Evolutionary conservation across 2,329 filamentous ascomycete species (phyloP).

Genomic region (Cercospora beticola): DNA sequence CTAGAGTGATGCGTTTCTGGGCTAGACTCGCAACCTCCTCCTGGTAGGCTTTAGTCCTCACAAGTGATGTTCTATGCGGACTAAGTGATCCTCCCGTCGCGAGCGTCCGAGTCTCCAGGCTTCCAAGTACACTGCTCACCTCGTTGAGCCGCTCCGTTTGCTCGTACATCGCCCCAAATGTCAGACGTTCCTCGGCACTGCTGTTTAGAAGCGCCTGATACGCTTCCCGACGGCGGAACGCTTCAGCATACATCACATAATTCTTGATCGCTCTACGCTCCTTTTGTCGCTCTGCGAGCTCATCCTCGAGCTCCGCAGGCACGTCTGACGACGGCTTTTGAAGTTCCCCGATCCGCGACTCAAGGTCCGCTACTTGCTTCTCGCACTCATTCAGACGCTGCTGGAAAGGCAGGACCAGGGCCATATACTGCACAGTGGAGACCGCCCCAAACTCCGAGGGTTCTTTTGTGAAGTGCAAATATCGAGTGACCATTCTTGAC

Average conservation of each 20-base stretch:
- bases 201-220: conserved; percentile 11
- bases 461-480: conserved; percentile 19
- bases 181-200: conserved; percentile 7
- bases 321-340: background rate
- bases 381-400: background rate
- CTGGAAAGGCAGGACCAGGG: conserved; percentile 1
- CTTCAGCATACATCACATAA: background rate
- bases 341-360: background rate
- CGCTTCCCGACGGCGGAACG: conserved; percentile 1
- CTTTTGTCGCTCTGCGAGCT: background rate
- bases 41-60: background rate
- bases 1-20: conserved; percentile 1
- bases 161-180: background rate
- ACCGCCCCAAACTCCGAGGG: conserved; percentile 1
- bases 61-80: background rate
- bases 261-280: background rate
- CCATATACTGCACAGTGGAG: conserved; percentile 6
- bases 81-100: background rate
- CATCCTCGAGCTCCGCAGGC: background rate
- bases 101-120: background rate
- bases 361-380: background rate
- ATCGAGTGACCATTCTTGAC: conserved; percentile 19
- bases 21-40: background rate
- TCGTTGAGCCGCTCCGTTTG: background rate
- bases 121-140: background rate